Evolutionary conservation across 1,284 basidiomycete genomes (phyloP).

Genomic region (Cryptococcus floricola): DNA sequence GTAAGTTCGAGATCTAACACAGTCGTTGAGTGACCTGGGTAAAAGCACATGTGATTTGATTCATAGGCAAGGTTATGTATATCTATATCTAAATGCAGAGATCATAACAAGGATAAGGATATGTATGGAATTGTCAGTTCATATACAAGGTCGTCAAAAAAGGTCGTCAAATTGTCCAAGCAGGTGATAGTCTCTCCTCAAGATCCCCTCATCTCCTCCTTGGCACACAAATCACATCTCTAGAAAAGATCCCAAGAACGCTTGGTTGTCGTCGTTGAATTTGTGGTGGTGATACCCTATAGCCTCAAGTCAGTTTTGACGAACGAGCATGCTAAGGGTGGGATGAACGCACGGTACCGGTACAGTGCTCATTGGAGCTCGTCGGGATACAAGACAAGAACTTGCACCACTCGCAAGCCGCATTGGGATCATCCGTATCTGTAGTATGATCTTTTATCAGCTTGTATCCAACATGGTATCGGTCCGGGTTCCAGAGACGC

Average conservation of each 20-base stretch:
- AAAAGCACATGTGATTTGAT: no score
- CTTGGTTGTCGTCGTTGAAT: slow-evolving; percentile 9
- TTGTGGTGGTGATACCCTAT: slow-evolving; percentile 14
- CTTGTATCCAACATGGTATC: neutral
- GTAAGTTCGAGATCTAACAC: no score
- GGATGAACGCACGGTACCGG: slow-evolving; percentile 54
- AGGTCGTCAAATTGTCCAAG: no score
- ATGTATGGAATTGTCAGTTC: no score
- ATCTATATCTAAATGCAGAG: no score
- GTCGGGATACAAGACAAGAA: slow-evolving; percentile 85
- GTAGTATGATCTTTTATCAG: neutral
- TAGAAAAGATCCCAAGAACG: slow-evolving; percentile 17
- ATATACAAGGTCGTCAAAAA: no score
- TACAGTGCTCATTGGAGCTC: slow-evolving; percentile 67
- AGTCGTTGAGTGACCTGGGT: no score
- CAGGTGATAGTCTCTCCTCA: no score
- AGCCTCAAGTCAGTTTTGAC: neutral
- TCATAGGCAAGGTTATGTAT: no score
- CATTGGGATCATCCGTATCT: slow-evolving; percentile 41
- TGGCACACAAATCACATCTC: neutral
- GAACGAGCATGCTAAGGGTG: neutral
- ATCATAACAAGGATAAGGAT: no score
- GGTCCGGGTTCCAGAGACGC: no score
- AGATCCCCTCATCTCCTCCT: no score
- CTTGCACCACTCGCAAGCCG: slow-evolving; percentile 83